phyloP scores from a whole-genome alignment of 371 early-diverging fungal species.

The Synchytrium microbalum region DNA sequence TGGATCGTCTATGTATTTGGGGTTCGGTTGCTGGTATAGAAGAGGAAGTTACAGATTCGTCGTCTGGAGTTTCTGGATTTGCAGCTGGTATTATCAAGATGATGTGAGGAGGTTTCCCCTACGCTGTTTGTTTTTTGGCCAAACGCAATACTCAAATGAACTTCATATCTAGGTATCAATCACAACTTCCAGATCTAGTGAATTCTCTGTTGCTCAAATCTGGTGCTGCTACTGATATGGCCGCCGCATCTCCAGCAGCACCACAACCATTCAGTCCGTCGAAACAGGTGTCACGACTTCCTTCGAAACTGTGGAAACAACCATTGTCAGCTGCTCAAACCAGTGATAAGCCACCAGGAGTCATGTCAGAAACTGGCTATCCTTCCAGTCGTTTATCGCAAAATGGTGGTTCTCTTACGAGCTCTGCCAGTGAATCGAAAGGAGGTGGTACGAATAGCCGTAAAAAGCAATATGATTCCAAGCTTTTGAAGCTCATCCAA shows the following conservation, averaged over 20 bases:
- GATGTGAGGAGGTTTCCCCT: neutral
- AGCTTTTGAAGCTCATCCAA: neutral
- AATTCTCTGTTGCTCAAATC: neutral
- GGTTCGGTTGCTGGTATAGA: neutral
- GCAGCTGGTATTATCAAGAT: neutral
- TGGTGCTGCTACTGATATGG: neutral
- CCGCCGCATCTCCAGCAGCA: neutral
- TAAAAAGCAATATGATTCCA: neutral
- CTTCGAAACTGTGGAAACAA: neutral
- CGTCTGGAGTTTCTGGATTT: neutral
- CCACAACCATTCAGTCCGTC: neutral
- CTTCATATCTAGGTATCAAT: neutral
- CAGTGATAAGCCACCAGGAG: neutral
- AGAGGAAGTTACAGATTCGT: neutral
- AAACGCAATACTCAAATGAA: neutral
- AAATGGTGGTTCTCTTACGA: neutral
- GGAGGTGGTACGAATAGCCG: neutral
- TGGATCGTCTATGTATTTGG: neutral
- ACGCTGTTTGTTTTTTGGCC: neutral
- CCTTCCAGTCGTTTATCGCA: neutral
- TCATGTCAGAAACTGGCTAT: neutral
- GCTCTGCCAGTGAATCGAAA: neutral
- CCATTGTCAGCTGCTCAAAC: too few species aligned
- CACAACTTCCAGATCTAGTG: neutral
- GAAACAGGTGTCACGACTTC: neutral